These are phyloP conservation scores for Xerocomellus dryophilus DNA, from an alignment of 768 basidiomycete species.

Conservation along the genomic window DNA sequence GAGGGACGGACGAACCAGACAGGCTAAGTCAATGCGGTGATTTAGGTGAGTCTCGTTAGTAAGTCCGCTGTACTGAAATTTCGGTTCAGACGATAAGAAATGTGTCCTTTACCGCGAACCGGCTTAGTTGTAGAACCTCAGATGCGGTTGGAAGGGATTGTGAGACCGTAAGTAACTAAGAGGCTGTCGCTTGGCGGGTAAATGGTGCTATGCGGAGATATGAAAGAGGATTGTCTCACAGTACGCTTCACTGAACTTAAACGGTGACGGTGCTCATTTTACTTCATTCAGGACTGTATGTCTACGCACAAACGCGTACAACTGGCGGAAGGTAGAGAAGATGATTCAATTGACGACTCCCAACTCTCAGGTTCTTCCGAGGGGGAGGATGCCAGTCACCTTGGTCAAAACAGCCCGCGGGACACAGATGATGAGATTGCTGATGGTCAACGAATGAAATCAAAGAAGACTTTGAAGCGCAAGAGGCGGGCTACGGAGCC, in stretches of 20 bases:
- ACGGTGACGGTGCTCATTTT: neutral
- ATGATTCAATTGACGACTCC: conserved; percentile 2
- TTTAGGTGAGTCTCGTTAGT: conserved; percentile 5
- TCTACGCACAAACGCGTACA: conserved; percentile 54
- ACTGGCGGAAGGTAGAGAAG: conserved; percentile 29
- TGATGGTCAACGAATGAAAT: conserved; percentile 55
- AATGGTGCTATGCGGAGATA: neutral
- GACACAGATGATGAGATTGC: conserved; percentile 69
- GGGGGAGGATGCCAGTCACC: conserved; percentile 1
- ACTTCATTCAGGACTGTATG: conserved; percentile 35
- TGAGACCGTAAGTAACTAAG: conserved; percentile 1
- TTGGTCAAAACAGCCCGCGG: conserved; percentile 28
- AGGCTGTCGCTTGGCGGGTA: neutral
- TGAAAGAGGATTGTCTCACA: neutral
- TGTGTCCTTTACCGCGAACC: conserved; percentile 4
- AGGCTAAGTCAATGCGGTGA: conserved; percentile 1
- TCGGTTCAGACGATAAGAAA: conserved; percentile 19
- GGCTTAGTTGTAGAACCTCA: conserved; percentile 1
- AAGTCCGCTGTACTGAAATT: conserved; percentile 8
- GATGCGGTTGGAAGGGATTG: conserved; percentile 8
- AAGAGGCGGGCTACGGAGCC: conserved; percentile 78
- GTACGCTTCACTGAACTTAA: too few relatives aligned
- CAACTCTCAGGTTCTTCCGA: conserved; percentile 13
- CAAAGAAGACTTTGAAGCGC: conserved; percentile 76
- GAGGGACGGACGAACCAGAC: conserved; percentile 7